Evolutionary conservation across 2,329 filamentous ascomycete genomes (phyloP), one percentile per base, ranked within the genome.

Genomic region (Pyrenochaeta sp.): DNA sequence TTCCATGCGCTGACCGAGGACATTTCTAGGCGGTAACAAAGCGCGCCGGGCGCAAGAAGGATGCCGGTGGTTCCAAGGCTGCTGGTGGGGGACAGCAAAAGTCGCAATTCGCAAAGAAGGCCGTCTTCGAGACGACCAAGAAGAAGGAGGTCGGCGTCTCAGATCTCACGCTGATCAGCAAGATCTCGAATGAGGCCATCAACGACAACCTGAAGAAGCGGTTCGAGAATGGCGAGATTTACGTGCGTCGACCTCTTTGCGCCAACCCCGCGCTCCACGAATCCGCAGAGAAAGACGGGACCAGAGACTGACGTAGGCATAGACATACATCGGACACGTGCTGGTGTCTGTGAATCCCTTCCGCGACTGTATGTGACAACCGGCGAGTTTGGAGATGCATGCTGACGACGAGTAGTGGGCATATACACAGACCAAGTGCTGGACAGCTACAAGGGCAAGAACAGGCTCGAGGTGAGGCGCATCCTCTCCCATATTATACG

Each of bases 121-220:
- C 94, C 53, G 90, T 89, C 50, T 99, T 95, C 75, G 94, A 99
- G 72, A 90, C 86, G 49, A 89, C 87, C 57, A 97, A 97, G 82
- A 99, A 97, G 86, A 97, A 96, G 83, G 92, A 99, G 75, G 94
- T 99, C 61, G 94, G 94, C 58, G 94, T 99, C 41, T 96, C 94
- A 41, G 94, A 99, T 80, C 82, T 99, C 71, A 99, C 94, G 3
- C 80, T 99, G 64, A 88, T 99, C 69, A 96, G 92, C 80, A 97
- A 97, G 75, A 95, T 99, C 56, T 96, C 92, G 58, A 97, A 99
- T 74, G 94, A 99, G 74, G 92, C 93, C 50, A 99, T 99, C 80
- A 99, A 99, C 77, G 94, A 97, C 44, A 99, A 99, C 73, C 73
- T 99, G 72, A 96, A 96, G 81, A 95, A 97, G 79, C 86, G 94